These are phyloP conservation scores for Scutellaria barbata DNA, from an alignment of 257 asterid genomes.

Conservation along the genomic window DNA sequence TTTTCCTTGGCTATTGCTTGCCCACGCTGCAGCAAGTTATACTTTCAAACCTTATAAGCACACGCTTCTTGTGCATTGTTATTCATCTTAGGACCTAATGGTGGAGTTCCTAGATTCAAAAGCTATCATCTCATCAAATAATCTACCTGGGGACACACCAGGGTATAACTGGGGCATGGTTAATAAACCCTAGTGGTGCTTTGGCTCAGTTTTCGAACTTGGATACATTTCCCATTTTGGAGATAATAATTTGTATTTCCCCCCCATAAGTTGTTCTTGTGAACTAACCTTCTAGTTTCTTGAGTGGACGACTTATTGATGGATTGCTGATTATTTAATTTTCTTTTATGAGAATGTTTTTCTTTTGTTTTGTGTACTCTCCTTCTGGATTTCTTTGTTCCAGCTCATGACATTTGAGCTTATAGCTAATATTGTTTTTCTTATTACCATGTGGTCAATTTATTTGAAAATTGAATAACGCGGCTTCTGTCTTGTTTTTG, in stretches of 20 bases:
- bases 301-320: neutral
- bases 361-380: neutral
- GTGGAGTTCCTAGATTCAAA: neutral
- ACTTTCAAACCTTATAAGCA: conserved; percentile 12
- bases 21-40: neutral
- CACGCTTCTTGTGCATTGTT: neutral
- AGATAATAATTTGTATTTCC: neutral
- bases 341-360: too few relatives aligned
- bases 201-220: neutral
- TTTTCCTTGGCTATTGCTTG: neutral
- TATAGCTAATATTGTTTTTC: neutral
- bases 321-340: too few relatives aligned
- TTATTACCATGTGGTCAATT: conserved; percentile 11
- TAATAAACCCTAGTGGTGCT: neutral
- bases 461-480: neutral
- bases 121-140: neutral
- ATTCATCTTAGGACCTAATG: conserved; percentile 4
- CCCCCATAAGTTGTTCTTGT: neutral
- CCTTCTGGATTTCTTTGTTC: neutral
- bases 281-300: neutral
- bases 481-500: neutral
- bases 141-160: neutral
- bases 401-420: neutral
- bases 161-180: neutral
- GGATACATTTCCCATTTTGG: neutral